A percentile compares a stretch with the other conserved stretches of the same genome.
phyloP scores from a whole-genome alignment of 2,329 filamentous ascomycete genomes.

The Penicillium sp. region DNA sequence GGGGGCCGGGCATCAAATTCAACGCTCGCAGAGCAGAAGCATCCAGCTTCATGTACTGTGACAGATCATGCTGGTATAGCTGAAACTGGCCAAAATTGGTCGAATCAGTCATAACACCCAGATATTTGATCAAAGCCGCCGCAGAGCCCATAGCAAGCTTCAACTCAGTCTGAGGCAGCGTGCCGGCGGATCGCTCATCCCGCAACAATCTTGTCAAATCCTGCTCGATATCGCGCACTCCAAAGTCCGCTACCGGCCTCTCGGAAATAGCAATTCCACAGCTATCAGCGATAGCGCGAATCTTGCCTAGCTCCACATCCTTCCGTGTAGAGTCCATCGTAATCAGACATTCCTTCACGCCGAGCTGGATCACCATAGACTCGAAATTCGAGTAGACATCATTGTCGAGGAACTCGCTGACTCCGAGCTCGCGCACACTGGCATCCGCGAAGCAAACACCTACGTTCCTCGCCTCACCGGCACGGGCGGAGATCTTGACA shows the following conservation, averaged over 20 bases:
- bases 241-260: slow-evolving; percentile 73
- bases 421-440: slow-evolving; percentile 88
- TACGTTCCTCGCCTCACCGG: slow-evolving; percentile 77
- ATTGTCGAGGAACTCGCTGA: slow-evolving; percentile 98
- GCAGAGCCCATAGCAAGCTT: slow-evolving; percentile 96
- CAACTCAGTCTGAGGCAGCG: slow-evolving; percentile 83
- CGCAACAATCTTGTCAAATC: slow-evolving; percentile 84
- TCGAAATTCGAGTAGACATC: slow-evolving; percentile 98
- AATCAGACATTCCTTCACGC: slow-evolving; percentile 90
- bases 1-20: slow-evolving; percentile 93
- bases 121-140: slow-evolving; percentile 89
- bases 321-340: slow-evolving; percentile 76
- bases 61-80: slow-evolving; percentile 93
- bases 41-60: slow-evolving; percentile 98
- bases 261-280: slow-evolving; percentile 90
- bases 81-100: slow-evolving; percentile 97
- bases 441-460: slow-evolving; percentile 98
- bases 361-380: slow-evolving; percentile 90
- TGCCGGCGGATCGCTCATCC: slow-evolving; percentile 74
- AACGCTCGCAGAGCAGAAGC: slow-evolving; percentile 89
- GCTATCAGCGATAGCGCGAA: slow-evolving; percentile 84
- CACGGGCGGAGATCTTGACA: slow-evolving; percentile 88
- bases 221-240: slow-evolving; percentile 89
- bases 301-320: slow-evolving; percentile 83
- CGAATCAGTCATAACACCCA: slow-evolving; percentile 83